A percentile compares a stretch with the other conserved stretches of the same genome.
These are phyloP conservation scores for Cercospora sp. DNA, from an alignment of 2,329 filamentous ascomycete genomes.

Conservation along the genomic window DNA sequence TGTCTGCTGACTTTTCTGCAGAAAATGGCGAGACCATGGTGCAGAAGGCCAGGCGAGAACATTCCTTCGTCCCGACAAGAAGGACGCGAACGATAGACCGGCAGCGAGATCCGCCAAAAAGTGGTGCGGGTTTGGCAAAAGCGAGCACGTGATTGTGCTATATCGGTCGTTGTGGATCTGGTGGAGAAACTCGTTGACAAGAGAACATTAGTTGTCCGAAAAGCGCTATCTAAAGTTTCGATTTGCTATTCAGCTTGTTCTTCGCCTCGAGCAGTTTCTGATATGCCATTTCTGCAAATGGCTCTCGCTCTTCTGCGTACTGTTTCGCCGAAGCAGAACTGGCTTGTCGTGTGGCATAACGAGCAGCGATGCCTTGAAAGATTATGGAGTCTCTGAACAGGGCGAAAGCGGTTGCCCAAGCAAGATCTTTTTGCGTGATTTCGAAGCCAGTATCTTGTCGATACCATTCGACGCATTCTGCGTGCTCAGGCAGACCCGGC, in stretches of 20 bases:
- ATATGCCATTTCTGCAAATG: constrained; percentile 79
- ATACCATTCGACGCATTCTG: constrained; percentile 67
- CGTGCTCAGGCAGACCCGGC: constrained; percentile 64
- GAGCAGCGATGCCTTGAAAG: constrained; percentile 87
- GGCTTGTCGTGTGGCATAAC: constrained; percentile 80
- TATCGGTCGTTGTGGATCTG: constrained; percentile 11
- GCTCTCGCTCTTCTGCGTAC: constrained; percentile 67
- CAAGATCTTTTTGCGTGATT: constrained; percentile 57
- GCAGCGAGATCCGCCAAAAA: constrained; percentile 4
- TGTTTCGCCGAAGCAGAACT: constrained; percentile 78
- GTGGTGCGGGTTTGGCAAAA: background rate
- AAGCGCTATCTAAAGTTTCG: constrained; percentile 28
- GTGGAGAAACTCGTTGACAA: constrained; percentile 7
- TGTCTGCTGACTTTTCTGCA: constrained; percentile 10
- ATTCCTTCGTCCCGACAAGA: background rate
- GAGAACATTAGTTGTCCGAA: constrained; percentile 12
- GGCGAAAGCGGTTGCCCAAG: constrained; percentile 65
- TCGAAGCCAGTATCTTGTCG: constrained; percentile 71
- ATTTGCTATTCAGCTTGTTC: constrained; percentile 36
- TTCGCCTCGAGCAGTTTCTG: constrained; percentile 58
- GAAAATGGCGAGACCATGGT: constrained; percentile 16
- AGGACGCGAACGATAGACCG: constrained; percentile 9
- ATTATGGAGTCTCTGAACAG: constrained; percentile 62
- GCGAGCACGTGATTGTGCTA: constrained; percentile 11
- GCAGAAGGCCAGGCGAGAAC: constrained; percentile 15